Evolutionary conservation across 345 rosid genomes (phyloP), one percentile per base, ranked within the genome.

Genomic region (Psidium guajava): DNA sequence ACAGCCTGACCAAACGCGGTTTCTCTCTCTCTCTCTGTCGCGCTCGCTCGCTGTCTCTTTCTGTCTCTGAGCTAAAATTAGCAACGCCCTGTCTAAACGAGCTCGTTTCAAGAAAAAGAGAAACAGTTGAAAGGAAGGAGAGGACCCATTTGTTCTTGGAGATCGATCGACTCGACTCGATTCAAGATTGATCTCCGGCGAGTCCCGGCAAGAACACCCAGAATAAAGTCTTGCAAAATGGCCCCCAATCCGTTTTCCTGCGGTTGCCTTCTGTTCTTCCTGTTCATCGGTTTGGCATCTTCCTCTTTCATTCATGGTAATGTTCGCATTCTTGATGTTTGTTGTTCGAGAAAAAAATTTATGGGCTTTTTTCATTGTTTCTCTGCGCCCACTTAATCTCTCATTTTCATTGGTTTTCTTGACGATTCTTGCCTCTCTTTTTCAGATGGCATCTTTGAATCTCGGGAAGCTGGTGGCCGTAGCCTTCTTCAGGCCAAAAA

Each of bases 401-500:
- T 49, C 53, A 11, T 56, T 54, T 20, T 5, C 40, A 0, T 61
- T 50, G 54, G 25, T 13, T 58, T 55, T 50, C 36, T 56, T n/a
- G 36, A 27, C n/a, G 56, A 18, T 47, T 55, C 44, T 22, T 42
- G 86, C 80, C 14, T 77, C 44, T 36, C 11, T 80, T 74, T 73
- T 83, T 89, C 91, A 95, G 98, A 91, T 90, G 89, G 90, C 87
- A 85, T 86, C 81, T 86, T 92, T 73, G 88, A 87, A 82, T 73
- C 89, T 32, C 89, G 88, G 75, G 89, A 85, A 88, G 53, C 84
- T 49, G 64, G 89, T 32, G 90, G 92, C 86, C 95, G 97, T 85
- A 82, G 87, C 89, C 98, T 95, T 84, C 97, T 95, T 82, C 98
- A 95, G 89, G 90, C 92, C 83, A 91, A 87, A 87, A 86, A 83